Evolutionary conservation across 2,329 filamentous ascomycete species (phyloP), one percentile per base, ranked within the genome.

Genomic region (Exophiala sideris): DNA sequence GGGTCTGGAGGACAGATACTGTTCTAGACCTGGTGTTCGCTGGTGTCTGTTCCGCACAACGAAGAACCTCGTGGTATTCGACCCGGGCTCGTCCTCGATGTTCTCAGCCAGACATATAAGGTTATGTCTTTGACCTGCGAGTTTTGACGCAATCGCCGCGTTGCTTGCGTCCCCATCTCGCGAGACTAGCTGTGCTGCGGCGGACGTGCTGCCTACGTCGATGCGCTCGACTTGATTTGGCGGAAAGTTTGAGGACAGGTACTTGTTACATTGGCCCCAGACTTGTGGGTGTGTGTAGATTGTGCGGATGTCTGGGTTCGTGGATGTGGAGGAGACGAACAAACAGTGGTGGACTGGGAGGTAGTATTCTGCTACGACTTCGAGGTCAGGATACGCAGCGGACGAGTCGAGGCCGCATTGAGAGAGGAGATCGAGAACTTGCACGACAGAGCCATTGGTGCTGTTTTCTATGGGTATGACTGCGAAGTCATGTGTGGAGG

Each of bases 391-490:
- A 67, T 88, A 89, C 40, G 73, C 71, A 39, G 71, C 72, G 36
- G 40, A 32, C 9, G 44, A 33, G 24, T 57, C 57, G 21, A 56
- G 59, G n/a, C 82, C 74, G 21, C 87, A 79, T 72, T 96, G 90
- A 61, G 89, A 89, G 56, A 99, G 83, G 61, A 92, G 83, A 71
- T 96, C 91, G 20, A 97, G 81, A 0, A 91, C 96, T 70, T 90
- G 88, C 52, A 94, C 84, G 46, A 99, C 94, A 50, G 87, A 86
- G 66, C 94, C 94, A 71, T 97, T 96, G 68, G 89, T 92, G 38
- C 89, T 95, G 76, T 99, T 99, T 69, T 97, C 92, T 71, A 96
- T 91, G 5, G 94, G 94, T 1, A 96, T 88, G 32, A 97, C 88
- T 62, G 91, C 94, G 52, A 85, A 85, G 48, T 80, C 72, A 21